These are phyloP conservation scores for Daldinia eschscholtzii DNA, from an alignment of 2,329 filamentous ascomycete species.

Conservation along the genomic window DNA sequence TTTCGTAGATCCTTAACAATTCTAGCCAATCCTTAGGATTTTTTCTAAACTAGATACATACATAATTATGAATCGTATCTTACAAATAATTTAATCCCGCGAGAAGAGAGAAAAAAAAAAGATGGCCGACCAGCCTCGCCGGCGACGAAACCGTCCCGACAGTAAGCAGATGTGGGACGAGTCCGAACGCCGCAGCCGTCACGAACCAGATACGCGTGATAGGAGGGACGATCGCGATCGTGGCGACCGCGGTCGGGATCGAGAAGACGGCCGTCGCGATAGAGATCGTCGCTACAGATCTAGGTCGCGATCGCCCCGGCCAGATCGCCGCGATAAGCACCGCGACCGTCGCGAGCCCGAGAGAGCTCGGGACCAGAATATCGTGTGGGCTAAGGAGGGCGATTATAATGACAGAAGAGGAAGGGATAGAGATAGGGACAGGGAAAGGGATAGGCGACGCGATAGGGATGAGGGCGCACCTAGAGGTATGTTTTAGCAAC, in stretches of 20 bases:
- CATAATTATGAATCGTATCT: not conserved
- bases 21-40: not conserved
- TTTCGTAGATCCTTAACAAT: not conserved
- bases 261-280: slow-evolving; percentile 48
- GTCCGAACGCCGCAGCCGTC: slow-evolving; percentile 57
- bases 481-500: slow-evolving; percentile 38
- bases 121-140: slow-evolving; percentile 66
- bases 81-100: not conserved
- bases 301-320: slow-evolving; percentile 46
- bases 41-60: not conserved
- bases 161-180: slow-evolving; percentile 74
- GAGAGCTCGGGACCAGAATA: slow-evolving; percentile 45
- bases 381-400: slow-evolving; percentile 30
- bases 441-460: slow-evolving; percentile 30
- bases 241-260: slow-evolving; percentile 46
- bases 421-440: not conserved
- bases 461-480: slow-evolving; percentile 35
- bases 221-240: slow-evolving; percentile 50
- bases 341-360: slow-evolving; percentile 53
- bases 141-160: slow-evolving; percentile 61
- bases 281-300: slow-evolving; percentile 49
- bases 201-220: slow-evolving; percentile 45
- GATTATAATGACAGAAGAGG: slow-evolving; percentile 44
- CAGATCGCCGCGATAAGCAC: slow-evolving; percentile 51
- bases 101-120: slow-evolving; percentile 26